phyloP scores from a whole-genome alignment of 768 basidiomycete genomes.

The Chalciporus piperatus region DNA sequence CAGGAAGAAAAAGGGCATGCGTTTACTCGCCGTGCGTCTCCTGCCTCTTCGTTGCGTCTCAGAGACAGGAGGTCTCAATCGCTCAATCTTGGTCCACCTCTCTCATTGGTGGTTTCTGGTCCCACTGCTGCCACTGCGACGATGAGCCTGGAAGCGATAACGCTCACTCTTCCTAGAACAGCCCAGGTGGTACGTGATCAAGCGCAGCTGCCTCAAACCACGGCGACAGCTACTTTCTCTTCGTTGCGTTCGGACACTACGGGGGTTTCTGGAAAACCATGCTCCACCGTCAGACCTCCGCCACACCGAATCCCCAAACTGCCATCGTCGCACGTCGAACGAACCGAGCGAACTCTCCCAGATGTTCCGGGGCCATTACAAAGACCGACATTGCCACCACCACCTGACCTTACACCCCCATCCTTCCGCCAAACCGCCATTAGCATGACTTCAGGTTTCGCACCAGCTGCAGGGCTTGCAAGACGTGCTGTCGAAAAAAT shows the following conservation, averaged over 20 bases:
- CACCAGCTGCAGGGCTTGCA: conserved; percentile 71
- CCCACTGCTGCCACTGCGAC: conserved; percentile 26
- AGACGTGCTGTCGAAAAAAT: conserved; percentile 78
- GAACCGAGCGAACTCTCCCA: conserved; percentile 30
- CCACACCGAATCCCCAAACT: conserved; percentile 27
- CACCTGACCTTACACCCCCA: conserved; percentile 21
- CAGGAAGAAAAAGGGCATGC: conserved; percentile 15
- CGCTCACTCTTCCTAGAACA: conserved; percentile 28
- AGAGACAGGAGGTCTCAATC: conserved; percentile 65
- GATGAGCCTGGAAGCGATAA: conserved; percentile 31
- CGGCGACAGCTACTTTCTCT: conserved; percentile 42
- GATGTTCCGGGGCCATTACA: conserved; percentile 25
- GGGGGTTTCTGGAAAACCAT: conserved; percentile 30
- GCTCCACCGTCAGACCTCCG: conserved; percentile 14
- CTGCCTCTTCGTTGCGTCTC: conserved; percentile 44
- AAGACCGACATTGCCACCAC: conserved; percentile 7
- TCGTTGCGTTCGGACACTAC: conserved; percentile 18
- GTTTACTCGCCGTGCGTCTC: conserved; percentile 33
- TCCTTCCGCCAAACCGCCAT: conserved; percentile 63
- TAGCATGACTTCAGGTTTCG: conserved; percentile 66
- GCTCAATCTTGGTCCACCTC: conserved; percentile 45
- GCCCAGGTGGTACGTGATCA: conserved; percentile 32
- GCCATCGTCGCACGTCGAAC: conserved; percentile 25
- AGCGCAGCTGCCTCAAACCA: conserved; percentile 42
- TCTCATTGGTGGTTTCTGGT: conserved; percentile 28